Evolutionary conservation across 805 yeast species (phyloP).

Genomic region (Metschnikowia amazonensis): DNA sequence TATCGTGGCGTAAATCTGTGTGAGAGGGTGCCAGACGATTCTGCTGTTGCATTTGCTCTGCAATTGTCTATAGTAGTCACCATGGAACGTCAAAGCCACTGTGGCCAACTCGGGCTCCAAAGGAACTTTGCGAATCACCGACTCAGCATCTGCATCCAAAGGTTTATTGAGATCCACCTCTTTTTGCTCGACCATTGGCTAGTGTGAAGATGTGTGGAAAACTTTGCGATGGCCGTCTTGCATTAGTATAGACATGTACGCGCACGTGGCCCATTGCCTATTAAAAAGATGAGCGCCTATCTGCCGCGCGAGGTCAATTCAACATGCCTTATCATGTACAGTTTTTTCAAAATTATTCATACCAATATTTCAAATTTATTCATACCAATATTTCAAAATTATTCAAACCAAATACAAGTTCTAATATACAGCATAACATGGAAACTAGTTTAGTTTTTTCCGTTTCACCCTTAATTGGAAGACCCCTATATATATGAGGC

Average conservation of each 20-base stretch:
- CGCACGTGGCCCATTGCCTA: conserved; percentile 3
- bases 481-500: no score
- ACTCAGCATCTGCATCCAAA: conserved; percentile 46
- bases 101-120: conserved; percentile 56
- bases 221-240: conserved; percentile 1
- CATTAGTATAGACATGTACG: neutral
- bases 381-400: no score
- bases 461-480: no score
- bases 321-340: no score
- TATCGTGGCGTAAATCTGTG: conserved; percentile 21
- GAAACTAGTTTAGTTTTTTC: no score
- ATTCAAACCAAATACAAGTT: no score
- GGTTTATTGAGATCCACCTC: conserved; percentile 53
- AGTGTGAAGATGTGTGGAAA: neutral
- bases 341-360: no score
- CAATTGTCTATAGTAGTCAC: conserved; percentile 52
- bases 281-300: no score
- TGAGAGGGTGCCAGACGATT: conserved; percentile 45
- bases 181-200: conserved; percentile 43
- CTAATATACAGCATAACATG: no score
- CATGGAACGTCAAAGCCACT: conserved; percentile 59
- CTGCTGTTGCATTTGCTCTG: conserved; percentile 46
- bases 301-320: no score
- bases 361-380: no score
- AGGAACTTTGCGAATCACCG: conserved; percentile 47